Evolutionary conservation across 257 asterid genomes (phyloP).

Genomic region (Striga asiatica): DNA sequence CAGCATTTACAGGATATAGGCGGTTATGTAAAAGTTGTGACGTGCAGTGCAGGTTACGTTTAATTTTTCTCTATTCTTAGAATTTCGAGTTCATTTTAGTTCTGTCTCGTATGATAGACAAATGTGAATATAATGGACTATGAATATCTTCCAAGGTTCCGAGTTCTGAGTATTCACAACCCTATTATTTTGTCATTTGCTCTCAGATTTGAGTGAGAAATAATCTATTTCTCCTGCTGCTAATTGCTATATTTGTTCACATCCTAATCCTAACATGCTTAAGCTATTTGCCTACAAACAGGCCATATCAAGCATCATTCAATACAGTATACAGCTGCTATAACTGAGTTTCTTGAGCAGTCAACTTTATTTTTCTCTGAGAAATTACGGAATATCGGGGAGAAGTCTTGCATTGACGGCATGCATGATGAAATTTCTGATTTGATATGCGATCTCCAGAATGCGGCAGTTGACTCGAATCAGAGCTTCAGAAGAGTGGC

Average conservation of each 20-base stretch:
- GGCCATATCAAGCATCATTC: constrained; percentile 47
- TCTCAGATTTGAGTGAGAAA: too few relatives aligned
- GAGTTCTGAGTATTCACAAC: too few relatives aligned
- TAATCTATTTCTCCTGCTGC: too few relatives aligned
- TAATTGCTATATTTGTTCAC: too few relatives aligned
- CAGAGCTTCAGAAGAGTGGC: constrained; percentile 80
- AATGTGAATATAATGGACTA: too few relatives aligned
- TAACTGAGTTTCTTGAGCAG: constrained; percentile 48
- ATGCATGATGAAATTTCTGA: constrained; percentile 42
- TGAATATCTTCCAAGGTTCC: too few relatives aligned
- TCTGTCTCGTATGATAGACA: too few relatives aligned
- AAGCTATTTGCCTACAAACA: constrained; percentile 15
- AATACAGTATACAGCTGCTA: constrained; percentile 36
- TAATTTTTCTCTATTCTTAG: background rate
- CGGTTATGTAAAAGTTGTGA: constrained; percentile 48
- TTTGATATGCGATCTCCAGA: constrained; percentile 80
- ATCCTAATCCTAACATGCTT: too few relatives aligned
- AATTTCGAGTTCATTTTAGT: constrained; percentile 1
- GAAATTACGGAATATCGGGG: constrained; percentile 53
- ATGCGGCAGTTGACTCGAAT: constrained; percentile 74
- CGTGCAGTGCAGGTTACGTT: constrained; percentile 48
- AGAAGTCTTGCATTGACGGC: constrained; percentile 35
- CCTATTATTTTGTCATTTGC: too few relatives aligned
- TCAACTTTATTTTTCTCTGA: constrained; percentile 43
- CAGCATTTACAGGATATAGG: constrained; percentile 54